Base-by-base conservation (phyloP, 495 filamentous ascomycete genomes). In the Xylaria flabelliformis region DNA sequence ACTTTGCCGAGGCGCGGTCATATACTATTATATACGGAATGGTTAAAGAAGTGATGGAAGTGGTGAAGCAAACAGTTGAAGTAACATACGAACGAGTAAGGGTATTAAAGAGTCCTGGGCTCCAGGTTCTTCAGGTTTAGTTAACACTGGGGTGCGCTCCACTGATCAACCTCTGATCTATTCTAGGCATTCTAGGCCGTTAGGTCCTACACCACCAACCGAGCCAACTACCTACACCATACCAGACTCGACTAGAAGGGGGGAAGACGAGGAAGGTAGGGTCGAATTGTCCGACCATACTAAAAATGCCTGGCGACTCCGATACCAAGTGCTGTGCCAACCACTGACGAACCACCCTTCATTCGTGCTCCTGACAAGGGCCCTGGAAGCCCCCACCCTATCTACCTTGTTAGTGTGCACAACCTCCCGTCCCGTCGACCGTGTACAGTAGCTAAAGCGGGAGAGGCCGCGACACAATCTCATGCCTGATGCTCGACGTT, bases 151-250 rank as follows among this genome's bases (percentile, higher is more conserved):
- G 59, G 34, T 36, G 32, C 34, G 64, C 65, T 67, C 65, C 65
- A 56, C 64, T 67, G 64, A 67, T 67, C 64, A 53, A 34, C 64
- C 44, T 67, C 46, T 39, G 64, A 53, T 67, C 64, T 67, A 67
- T 67, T 67, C 64, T 67, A 67, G 64, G 64, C 64, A 67, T 67
- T 67, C 64, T 67, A 67, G 64, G 64, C 64, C 64, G 29, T 17
- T 64, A 29, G 34, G 55, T 24, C 55, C 55, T 59, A 24, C 48
- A 51, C 48, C 19, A 50, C 48, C 26, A 29, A 29, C 26, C 26
- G 26, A 29, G 26, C 26, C 26, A 29, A 24, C 17, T 4, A 19
- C 9, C 10, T 41, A 8, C 48, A 51, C 48, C 8, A 50, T n/a
- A 10, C 6, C 10, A 9, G 48, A 24, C 48, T 51, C 48, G 48